A percentile compares a stretch with the other conserved stretches of the same genome.
Conservation (phyloP, 2,329 filamentous ascomycete genomes). For the Boeremia exigua region DNA sequence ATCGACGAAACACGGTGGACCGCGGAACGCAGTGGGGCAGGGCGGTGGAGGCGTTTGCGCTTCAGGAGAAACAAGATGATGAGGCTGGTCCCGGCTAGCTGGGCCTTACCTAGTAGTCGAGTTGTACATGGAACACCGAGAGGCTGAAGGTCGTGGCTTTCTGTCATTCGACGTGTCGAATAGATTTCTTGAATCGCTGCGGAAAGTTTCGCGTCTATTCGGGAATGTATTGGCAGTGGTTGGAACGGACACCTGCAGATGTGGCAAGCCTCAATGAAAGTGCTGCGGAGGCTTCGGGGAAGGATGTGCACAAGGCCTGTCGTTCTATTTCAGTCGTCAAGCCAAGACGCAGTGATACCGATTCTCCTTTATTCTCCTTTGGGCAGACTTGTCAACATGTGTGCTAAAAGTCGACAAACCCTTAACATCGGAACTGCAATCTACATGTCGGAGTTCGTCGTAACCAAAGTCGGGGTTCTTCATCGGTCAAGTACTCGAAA, state of each 20-base stretch:
- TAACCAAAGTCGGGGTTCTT: background rate
- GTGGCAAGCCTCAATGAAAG: conserved; percentile 1
- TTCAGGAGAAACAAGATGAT: conserved; percentile 9
- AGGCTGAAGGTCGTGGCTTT: conserved; percentile 10
- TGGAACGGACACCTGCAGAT: background rate
- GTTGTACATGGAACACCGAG: background rate
- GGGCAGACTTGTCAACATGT: background rate
- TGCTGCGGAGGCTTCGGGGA: background rate
- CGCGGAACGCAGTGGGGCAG: conserved; percentile 8
- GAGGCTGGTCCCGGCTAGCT: background rate
- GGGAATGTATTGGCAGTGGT: background rate
- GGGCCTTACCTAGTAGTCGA: background rate
- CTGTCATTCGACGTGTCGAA: background rate
- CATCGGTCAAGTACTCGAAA: background rate
- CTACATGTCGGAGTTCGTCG: background rate
- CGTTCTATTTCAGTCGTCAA: conserved; percentile 9
- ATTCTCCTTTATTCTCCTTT: background rate
- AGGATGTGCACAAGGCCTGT: conserved; percentile 1
- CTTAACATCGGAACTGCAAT: background rate
- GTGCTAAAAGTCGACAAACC: background rate
- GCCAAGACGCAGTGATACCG: conserved; percentile 2
- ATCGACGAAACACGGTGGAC: conserved; percentile 7
- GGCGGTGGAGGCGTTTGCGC: conserved; percentile 8
- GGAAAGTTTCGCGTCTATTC: background rate
- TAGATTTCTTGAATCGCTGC: background rate